A percentile compares a stretch with the other conserved stretches of the same genome.
phyloP scores from a whole-genome alignment of 768 basidiomycete species.

The Pisolithus sp. region DNA sequence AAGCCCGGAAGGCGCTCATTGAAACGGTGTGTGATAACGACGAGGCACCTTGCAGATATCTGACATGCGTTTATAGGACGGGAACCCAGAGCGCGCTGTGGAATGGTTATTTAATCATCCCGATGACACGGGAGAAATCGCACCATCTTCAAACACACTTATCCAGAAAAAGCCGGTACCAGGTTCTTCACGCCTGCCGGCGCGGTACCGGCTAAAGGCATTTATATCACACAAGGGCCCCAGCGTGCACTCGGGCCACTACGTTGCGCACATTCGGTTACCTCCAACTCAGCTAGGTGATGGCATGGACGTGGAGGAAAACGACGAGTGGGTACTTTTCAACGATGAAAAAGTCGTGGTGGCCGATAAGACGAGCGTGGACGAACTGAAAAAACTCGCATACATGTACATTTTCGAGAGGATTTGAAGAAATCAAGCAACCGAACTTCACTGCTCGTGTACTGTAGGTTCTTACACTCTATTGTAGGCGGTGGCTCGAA shows the following conservation, averaged over 20 bases:
- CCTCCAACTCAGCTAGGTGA: conserved; percentile 3
- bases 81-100: conserved; percentile 77
- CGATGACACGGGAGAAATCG: conserved; percentile 70
- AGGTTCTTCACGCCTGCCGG: conserved; percentile 63
- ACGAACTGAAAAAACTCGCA: conserved; percentile 74
- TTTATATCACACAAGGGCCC: conserved; percentile 98
- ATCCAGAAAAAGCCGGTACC: conserved; percentile 25
- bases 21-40: conserved; percentile 60
- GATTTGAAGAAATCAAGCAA: not conserved
- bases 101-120: conserved; percentile 97
- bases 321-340: conserved; percentile 76
- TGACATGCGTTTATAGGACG: conserved; percentile 38
- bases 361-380: conserved; percentile 78
- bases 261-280: conserved; percentile 71
- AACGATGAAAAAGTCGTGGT: conserved; percentile 96
- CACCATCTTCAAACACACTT: conserved; percentile 18
- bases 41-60: too few relatives aligned
- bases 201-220: conserved; percentile 74
- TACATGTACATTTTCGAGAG: conserved; percentile 92
- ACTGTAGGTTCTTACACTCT: too few relatives aligned
- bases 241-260: conserved; percentile 91
- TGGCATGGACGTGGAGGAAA: conserved; percentile 30
- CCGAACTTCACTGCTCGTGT: too few relatives aligned
- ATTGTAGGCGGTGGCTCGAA: too few relatives aligned
- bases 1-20: conserved; percentile 79